phyloP scores from a whole-genome alignment of 2,329 filamentous ascomycete genomes.

The Ceratocystis destructans region DNA sequence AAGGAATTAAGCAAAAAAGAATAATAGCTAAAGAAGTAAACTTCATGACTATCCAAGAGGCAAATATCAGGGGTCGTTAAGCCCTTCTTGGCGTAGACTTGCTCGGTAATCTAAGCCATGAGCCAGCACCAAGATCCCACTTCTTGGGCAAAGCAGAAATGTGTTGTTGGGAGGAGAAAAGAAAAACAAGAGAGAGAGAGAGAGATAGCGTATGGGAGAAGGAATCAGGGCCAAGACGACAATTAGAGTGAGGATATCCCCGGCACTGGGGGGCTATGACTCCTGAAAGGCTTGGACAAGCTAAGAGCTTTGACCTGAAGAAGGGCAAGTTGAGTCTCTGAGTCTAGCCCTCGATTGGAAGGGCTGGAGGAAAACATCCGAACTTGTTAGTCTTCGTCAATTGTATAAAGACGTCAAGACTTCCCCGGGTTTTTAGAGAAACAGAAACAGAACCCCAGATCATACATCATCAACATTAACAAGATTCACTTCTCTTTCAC shows the following conservation, averaged over 20 bases:
- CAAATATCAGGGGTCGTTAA: neutral
- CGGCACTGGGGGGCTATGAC: neutral
- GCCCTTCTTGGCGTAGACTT: neutral
- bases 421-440: neutral
- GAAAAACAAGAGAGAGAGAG: neutral
- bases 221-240: neutral
- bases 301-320: neutral
- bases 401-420: neutral
- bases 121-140: neutral
- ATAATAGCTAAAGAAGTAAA: neutral
- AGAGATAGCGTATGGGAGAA: neutral
- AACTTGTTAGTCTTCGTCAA: neutral
- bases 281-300: neutral
- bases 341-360: neutral
- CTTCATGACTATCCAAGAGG: neutral
- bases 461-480: neutral
- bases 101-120: constrained; percentile 1
- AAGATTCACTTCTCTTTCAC: neutral
- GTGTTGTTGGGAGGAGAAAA: neutral
- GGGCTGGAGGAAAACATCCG: neutral
- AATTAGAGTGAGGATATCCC: too few relatives aligned
- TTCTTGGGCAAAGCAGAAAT: neutral
- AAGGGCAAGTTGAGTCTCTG: neutral
- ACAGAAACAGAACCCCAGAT: neutral
- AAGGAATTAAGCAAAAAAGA: neutral